phyloP scores from a whole-genome alignment of 1,284 basidiomycete species.

The Rhodotorula sp. region DNA sequence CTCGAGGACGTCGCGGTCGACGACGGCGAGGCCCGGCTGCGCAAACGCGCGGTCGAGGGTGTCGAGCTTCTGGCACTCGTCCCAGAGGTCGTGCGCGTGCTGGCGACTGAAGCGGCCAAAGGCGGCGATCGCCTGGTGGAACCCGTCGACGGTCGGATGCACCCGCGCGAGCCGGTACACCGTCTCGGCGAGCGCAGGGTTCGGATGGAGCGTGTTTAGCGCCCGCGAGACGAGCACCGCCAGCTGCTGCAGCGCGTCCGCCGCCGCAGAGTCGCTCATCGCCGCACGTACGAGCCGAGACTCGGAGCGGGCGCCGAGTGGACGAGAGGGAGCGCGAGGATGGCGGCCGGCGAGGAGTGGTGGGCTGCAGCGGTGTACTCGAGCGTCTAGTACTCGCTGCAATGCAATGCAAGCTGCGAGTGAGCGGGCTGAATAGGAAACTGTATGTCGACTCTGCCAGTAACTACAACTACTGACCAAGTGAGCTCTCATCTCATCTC shows the following conservation, averaged over 20 bases:
- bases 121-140: slow-evolving; percentile 65
- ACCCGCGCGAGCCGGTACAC: slow-evolving; percentile 66
- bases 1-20: slow-evolving; percentile 34
- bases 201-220: slow-evolving; percentile 76
- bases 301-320: background rate
- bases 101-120: slow-evolving; percentile 81
- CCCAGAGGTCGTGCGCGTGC: slow-evolving; percentile 57
- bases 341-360: no score
- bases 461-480: no score
- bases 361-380: background rate
- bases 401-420: no score
- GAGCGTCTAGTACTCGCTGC: no score
- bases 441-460: no score
- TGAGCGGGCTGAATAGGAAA: no score
- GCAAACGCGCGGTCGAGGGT: slow-evolving; percentile 37
- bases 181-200: slow-evolving; percentile 73
- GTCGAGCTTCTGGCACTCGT: slow-evolving; percentile 40
- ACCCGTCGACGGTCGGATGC: slow-evolving; percentile 27
- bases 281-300: background rate
- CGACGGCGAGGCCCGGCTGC: slow-evolving; percentile 16
- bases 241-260: slow-evolving; percentile 25
- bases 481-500: no score
- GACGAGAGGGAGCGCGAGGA: background rate
- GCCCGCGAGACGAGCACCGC: slow-evolving; percentile 63
- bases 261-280: background rate